phyloP scores from a whole-genome alignment of 2,329 filamentous ascomycete species.

The Xylariaceae sp. region DNA sequence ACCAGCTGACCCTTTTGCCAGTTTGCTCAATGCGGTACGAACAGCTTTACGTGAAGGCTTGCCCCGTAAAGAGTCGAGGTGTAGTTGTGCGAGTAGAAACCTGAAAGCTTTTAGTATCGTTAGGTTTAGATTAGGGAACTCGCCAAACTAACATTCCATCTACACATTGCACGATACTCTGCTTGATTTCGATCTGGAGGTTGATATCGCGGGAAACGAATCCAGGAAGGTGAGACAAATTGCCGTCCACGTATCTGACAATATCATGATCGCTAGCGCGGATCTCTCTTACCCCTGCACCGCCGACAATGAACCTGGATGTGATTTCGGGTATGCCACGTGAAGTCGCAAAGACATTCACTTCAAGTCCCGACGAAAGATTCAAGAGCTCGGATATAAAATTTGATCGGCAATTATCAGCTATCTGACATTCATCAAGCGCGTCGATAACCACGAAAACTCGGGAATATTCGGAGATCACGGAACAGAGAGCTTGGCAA shows the following conservation, averaged over 20 bases:
- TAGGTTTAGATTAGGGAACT: background rate
- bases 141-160: slow-evolving; percentile 44
- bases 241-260: slow-evolving; percentile 38
- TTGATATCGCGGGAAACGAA: slow-evolving; percentile 27
- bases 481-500: slow-evolving; percentile 22
- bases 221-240: slow-evolving; percentile 31
- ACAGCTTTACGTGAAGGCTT: slow-evolving; percentile 45
- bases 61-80: slow-evolving; percentile 44
- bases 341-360: slow-evolving; percentile 38
- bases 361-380: slow-evolving; percentile 26
- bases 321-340: slow-evolving; percentile 34
- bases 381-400: slow-evolving; percentile 26
- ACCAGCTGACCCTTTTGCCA: slow-evolving; percentile 42
- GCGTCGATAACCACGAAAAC: slow-evolving; percentile 37
- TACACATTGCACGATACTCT: slow-evolving; percentile 33
- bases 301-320: slow-evolving; percentile 26
- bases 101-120: slow-evolving; percentile 32
- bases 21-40: slow-evolving; percentile 37
- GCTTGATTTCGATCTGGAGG: slow-evolving; percentile 34
- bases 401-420: slow-evolving; percentile 9
- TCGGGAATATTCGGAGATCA: slow-evolving; percentile 30
- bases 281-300: slow-evolving; percentile 38
- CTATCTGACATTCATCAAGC: slow-evolving; percentile 33
- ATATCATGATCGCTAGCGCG: slow-evolving; percentile 44
- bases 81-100: slow-evolving; percentile 50